Evolutionary conservation across 768 basidiomycete species (phyloP).

Genomic region (Paxillus involutus): DNA sequence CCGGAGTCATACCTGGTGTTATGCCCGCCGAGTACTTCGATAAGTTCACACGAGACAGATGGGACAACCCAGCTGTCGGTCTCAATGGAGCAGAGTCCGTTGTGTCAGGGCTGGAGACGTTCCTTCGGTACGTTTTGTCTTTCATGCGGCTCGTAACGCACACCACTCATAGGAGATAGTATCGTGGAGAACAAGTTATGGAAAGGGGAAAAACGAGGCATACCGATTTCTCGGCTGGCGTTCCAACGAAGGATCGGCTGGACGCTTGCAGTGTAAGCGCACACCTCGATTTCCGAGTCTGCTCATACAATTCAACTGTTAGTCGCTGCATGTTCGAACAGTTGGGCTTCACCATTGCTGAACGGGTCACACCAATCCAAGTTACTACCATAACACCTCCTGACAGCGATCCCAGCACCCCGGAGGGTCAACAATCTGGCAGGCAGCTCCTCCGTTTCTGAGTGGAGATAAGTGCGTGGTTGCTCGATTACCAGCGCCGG

Average conservation of each 20-base stretch:
- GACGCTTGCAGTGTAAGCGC: constrained; percentile 55
- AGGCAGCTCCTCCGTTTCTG: constrained; percentile 74
- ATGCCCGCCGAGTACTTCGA: constrained; percentile 62
- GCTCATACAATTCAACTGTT: constrained; percentile 8
- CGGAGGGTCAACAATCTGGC: constrained; percentile 50
- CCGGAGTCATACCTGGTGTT: constrained; percentile 70
- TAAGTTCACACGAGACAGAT: constrained; percentile 62
- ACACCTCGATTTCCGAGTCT: constrained; percentile 1
- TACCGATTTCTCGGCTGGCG: constrained; percentile 51
- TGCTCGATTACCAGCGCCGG: constrained; percentile 53
- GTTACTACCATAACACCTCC: constrained; percentile 57
- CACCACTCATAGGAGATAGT: constrained; percentile 34
- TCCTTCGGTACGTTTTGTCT: constrained; percentile 54
- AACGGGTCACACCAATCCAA: constrained; percentile 21
- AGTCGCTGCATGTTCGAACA: constrained; percentile 43
- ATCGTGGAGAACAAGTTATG: constrained; percentile 76
- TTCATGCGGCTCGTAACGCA: not conserved
- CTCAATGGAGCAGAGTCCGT: constrained; percentile 56
- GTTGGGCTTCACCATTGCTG: constrained; percentile 37
- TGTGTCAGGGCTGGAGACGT: constrained; percentile 61
- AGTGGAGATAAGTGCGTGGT: constrained; percentile 73
- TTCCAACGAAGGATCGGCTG: constrained; percentile 71
- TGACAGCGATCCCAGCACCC: constrained; percentile 43
- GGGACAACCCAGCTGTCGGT: constrained; percentile 53
- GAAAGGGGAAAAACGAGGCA: constrained; percentile 61